Evolutionary conservation across 2,329 filamentous ascomycete species (phyloP).

Genomic region (Pseudocercospora vitis): DNA sequence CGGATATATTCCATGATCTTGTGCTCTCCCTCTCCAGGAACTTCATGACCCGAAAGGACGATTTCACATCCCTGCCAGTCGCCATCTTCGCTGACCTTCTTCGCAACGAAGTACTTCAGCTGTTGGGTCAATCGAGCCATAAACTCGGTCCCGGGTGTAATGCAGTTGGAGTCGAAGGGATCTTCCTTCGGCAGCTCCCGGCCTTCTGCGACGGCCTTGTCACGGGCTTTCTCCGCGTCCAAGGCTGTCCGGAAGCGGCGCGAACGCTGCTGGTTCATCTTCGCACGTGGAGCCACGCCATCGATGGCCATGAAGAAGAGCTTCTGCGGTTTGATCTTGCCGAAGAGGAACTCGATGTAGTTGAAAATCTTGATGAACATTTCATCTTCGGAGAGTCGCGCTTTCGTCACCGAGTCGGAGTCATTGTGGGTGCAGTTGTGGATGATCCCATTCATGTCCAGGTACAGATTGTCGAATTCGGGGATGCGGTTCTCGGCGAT

Average conservation of each 20-base stretch:
- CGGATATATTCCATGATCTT: slow-evolving; percentile 99
- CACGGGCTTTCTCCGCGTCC: slow-evolving; percentile 83
- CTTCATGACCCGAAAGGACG: slow-evolving; percentile 94
- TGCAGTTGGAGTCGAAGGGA: slow-evolving; percentile 98
- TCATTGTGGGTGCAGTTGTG: slow-evolving; percentile 99
- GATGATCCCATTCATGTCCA: slow-evolving; percentile 99
- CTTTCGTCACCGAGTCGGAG: slow-evolving; percentile 84
- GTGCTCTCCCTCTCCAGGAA: slow-evolving; percentile 96
- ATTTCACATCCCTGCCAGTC: slow-evolving; percentile 98
- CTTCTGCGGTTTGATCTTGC: slow-evolving; percentile 97
- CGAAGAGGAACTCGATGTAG: slow-evolving; percentile 97
- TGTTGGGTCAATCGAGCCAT: slow-evolving; percentile 96
- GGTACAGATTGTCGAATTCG: slow-evolving; percentile 96
- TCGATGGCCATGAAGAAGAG: slow-evolving; percentile 99
- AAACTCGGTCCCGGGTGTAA: slow-evolving; percentile 94
- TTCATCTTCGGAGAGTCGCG: slow-evolving; percentile 92
- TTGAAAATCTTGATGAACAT: slow-evolving; percentile 99
- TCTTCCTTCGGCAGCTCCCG: slow-evolving; percentile 92
- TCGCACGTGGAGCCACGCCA: slow-evolving; percentile 92
- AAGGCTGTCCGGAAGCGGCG: slow-evolving; percentile 92
- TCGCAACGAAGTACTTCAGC: slow-evolving; percentile 97
- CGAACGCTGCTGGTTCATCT: slow-evolving; percentile 99
- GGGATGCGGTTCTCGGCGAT: slow-evolving; percentile 99
- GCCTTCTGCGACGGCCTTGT: slow-evolving; percentile 88
- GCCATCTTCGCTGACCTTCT: slow-evolving; percentile 93